phyloP scores from a whole-genome alignment of 768 basidiomycete species.

The Tricholoma sp. region DNA sequence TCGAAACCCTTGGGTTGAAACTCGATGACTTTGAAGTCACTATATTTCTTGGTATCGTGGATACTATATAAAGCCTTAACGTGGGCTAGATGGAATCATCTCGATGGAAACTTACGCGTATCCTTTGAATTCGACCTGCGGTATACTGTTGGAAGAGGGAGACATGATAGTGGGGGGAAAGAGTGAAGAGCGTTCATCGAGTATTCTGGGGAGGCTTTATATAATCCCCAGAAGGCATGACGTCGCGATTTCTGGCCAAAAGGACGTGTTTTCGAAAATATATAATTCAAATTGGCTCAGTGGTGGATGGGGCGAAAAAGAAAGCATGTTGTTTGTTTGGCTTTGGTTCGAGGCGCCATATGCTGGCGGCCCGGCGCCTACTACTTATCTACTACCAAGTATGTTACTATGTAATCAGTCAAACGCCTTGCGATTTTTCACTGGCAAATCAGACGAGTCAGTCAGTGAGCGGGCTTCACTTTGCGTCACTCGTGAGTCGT shows the following conservation, averaged over 20 bases:
- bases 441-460: too few species aligned
- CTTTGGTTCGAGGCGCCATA: background rate
- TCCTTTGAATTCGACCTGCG: background rate
- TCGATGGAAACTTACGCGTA: background rate
- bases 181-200: background rate
- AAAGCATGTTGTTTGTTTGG: background rate
- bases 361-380: too few species aligned
- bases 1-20: slow-evolving; percentile 49
- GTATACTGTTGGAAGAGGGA: background rate
- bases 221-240: background rate
- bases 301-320: background rate
- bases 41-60: slow-evolving; percentile 31
- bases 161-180: background rate
- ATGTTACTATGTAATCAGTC: too few species aligned
- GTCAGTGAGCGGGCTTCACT: background rate
- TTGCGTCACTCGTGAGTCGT: background rate
- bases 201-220: background rate
- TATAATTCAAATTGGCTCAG: background rate
- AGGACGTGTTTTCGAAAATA: background rate
- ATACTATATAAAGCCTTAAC: slow-evolving; percentile 17
- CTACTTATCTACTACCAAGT: too few species aligned
- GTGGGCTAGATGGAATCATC: background rate
- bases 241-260: background rate
- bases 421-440: too few species aligned
- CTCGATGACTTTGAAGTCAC: slow-evolving; percentile 36